A percentile compares a stretch with the other conserved stretches of the same genome.
Evolutionary conservation across 805 yeast genomes (phyloP).

Genomic region (Yamadazyma nakazawae): DNA sequence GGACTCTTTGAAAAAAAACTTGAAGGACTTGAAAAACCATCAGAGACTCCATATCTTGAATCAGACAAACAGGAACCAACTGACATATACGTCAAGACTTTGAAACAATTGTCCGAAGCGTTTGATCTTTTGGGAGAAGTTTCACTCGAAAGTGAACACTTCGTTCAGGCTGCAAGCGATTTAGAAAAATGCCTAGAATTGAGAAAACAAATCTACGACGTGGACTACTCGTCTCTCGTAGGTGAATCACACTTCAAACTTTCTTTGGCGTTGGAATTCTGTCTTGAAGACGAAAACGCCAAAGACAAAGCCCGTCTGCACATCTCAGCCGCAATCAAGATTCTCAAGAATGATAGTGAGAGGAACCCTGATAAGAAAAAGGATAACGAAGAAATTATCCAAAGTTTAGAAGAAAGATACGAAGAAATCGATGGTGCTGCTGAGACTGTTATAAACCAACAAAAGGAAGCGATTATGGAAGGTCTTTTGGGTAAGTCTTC

Average conservation of each 20-base stretch:
- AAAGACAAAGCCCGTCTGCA: constrained; percentile 53
- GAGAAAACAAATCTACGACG: constrained; percentile 48
- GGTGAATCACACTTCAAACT: constrained; percentile 81
- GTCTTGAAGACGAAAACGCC: constrained; percentile 48
- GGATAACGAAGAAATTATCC: constrained; percentile 46
- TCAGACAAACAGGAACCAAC: constrained; percentile 28
- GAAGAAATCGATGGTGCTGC: constrained; percentile 55
- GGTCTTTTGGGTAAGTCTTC: constrained; percentile 50
- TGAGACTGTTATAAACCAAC: constrained; percentile 44
- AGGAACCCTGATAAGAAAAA: constrained; percentile 31
- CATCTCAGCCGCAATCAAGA: constrained; percentile 47
- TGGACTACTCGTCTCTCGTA: constrained; percentile 51
- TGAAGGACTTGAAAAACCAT: constrained; percentile 13
- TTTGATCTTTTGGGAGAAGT: constrained; percentile 86
- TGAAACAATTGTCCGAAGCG: constrained; percentile 63
- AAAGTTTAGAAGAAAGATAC: constrained; percentile 54
- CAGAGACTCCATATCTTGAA: constrained; percentile 28
- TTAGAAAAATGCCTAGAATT: constrained; percentile 55
- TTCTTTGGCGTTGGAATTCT: constrained; percentile 74
- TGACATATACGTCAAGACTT: constrained; percentile 32
- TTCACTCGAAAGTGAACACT: constrained; percentile 85
- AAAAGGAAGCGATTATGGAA: constrained; percentile 51
- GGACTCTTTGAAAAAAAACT: constrained; percentile 53
- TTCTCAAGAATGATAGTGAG: constrained; percentile 43
- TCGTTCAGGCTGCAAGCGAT: constrained; percentile 72